Evolutionary conservation across 2,329 filamentous ascomycete species (phyloP).

Genomic region (Pseudogymnoascus sp.): DNA sequence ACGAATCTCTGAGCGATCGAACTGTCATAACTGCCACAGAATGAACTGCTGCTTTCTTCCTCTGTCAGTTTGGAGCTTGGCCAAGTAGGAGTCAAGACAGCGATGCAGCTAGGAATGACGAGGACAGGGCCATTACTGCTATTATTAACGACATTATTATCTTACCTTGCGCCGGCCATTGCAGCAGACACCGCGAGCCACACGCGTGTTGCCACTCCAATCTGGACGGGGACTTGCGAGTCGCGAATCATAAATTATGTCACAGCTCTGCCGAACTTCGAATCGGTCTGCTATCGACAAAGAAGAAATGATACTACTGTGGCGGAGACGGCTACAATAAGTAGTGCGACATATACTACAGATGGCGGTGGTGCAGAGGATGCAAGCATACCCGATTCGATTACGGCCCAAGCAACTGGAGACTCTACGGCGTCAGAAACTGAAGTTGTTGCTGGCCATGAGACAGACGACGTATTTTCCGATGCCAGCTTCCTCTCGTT

Average conservation of each 20-base stretch:
- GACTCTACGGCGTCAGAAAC: background rate
- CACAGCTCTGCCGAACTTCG: conserved; percentile 68
- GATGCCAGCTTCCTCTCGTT: conserved; percentile 88
- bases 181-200: background rate
- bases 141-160: background rate
- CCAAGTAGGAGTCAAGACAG: conserved; percentile 5
- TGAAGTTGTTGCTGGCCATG: conserved; percentile 18
- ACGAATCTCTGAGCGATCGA: background rate
- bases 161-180: background rate
- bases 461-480: conserved; percentile 57
- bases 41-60: background rate
- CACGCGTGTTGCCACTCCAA: background rate
- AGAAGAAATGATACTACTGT: background rate
- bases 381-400: conserved; percentile 6
- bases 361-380: conserved; percentile 6
- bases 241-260: conserved; percentile 71
- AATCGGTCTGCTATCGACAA: conserved; percentile 38
- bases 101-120: conserved; percentile 1
- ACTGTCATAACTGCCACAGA: background rate
- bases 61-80: background rate
- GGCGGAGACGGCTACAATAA: conserved; percentile 13
- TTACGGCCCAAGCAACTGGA: conserved; percentile 12
- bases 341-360: conserved; percentile 12
- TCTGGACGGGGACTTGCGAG: conserved; percentile 36
- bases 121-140: background rate